Base-by-base conservation (phyloP, 2,329 filamentous ascomycete genomes). In the Ampelomyces quisqualis region DNA sequence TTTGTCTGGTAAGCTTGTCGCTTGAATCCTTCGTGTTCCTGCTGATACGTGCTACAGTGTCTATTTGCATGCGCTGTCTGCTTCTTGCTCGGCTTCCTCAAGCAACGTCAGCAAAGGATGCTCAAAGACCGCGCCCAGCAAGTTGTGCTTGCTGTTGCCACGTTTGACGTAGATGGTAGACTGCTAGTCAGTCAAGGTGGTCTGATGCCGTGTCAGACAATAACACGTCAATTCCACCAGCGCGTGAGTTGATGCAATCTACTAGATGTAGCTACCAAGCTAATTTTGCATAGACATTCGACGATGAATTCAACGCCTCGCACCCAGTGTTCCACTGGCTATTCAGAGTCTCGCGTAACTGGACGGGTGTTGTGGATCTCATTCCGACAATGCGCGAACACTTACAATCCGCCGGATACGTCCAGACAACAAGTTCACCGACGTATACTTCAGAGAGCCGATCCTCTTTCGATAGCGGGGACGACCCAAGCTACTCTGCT, bases 241-340 rank as follows among this genome's bases (percentile, higher is more conserved):
- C 47, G 52, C 22, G 60, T 62, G 32, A 39, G 58, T 36, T 83
- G 7, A 18, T 65, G 77, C n/a, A 83, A 83, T 11, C 89, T 90
- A 61, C 76, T 18, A n/a, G 19, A 4, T n/a, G 17, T 4, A n/a
- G 3, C 51, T 62, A 40, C 60, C 33, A 28, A 11, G 11, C 1
- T 14, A n/a, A n/a, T n/a, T n/a, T n/a, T n/a, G n/a, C n/a, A 7
- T 23, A 65, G 61, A 82, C 80, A 19, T 80, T 84, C 38, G 81
- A 84, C 45, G 88, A 94, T 45, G 80, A 84, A 10, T 90, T 95
- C 57, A 82, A 82, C 40, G 82, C 82, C 17, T 79, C 81, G 0
- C 88, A 95, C 60, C 81, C 86, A 0, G 81, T 90, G 2, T 95
- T 93, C 67, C 81, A 90, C 34, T 95, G 90, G 90, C 84, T 93